Evolutionary conservation across 495 filamentous ascomycete genomes (phyloP).

Genomic region (Letharia lupina): DNA sequence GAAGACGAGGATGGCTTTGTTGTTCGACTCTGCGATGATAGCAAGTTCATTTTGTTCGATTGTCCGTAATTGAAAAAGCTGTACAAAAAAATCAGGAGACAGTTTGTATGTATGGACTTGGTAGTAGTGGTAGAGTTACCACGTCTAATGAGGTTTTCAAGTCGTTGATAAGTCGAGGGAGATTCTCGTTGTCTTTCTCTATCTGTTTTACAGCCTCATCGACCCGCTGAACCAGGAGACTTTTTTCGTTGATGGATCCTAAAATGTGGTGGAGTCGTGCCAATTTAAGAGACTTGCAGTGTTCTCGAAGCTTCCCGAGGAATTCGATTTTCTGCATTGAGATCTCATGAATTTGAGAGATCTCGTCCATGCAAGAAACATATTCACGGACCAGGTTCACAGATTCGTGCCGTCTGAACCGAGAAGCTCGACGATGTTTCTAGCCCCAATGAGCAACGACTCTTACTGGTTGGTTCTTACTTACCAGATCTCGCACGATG

Average conservation of each 20-base stretch:
- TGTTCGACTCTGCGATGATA: constrained; percentile 19
- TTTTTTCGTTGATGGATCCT: too few species aligned
- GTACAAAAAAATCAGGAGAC: too few species aligned
- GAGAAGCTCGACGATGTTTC: constrained; percentile 1
- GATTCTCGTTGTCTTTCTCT: constrained; percentile 3
- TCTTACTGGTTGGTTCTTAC: background rate
- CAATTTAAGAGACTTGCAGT: background rate
- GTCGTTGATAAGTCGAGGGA: constrained; percentile 8
- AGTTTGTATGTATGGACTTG: too few species aligned
- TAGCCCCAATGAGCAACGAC: background rate
- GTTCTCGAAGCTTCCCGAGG: background rate
- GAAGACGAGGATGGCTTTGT: constrained; percentile 56
- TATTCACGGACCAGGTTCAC: constrained; percentile 17
- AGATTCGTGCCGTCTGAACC: constrained; percentile 12
- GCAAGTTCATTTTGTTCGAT: constrained; percentile 4
- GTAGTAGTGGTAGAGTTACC: too few species aligned
- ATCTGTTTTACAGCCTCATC: constrained; percentile 6
- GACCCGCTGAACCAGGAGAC: background rate
- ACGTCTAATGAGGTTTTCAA: too few species aligned
- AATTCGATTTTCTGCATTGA: constrained; percentile 15
- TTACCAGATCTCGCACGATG: constrained; percentile 15
- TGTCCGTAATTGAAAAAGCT: too few species aligned
- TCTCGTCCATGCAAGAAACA: constrained; percentile 16
- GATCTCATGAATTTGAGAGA: constrained; percentile 15
- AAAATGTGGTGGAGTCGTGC: too few species aligned